Percentiles rank a stretch among this genome's conserved stretches.
Conservation (phyloP, 2,329 filamentous ascomycete genomes). For the Penicillium sp. region DNA sequence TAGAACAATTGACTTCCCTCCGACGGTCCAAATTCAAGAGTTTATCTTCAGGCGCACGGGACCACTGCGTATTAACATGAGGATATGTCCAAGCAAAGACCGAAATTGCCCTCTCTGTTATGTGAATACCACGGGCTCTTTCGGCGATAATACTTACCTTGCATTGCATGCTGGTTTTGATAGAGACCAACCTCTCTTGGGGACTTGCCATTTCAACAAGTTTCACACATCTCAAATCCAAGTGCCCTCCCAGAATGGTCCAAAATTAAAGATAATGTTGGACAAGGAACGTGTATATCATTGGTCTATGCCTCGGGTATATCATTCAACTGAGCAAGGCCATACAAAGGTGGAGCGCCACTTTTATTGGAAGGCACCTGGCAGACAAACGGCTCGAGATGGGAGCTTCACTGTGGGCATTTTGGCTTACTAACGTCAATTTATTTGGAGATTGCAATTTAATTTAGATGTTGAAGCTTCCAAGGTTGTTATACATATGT, state of each 20-base stretch:
- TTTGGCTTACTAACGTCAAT: no score
- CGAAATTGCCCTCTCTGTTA: neutral
- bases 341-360: neutral
- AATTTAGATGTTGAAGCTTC: neutral
- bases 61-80: neutral
- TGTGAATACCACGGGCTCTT: neutral
- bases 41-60: neutral
- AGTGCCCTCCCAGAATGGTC: neutral
- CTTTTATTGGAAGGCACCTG: neutral
- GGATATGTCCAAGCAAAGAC: neutral
- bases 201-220: constrained; percentile 3
- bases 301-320: constrained; percentile 1
- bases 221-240: neutral
- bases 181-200: neutral
- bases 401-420: neutral
- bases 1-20: no score
- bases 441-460: no score
- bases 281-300: neutral
- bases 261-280: neutral
- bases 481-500: no score
- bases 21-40: neutral
- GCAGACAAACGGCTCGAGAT: neutral
- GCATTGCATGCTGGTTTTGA: neutral
- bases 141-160: neutral
- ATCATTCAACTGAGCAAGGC: neutral